Percentiles rank a stretch among this genome's conserved stretches.
Evolutionary conservation across 2,329 filamentous ascomycete species (phyloP).

Genomic region (Hypoxylon sp.): DNA sequence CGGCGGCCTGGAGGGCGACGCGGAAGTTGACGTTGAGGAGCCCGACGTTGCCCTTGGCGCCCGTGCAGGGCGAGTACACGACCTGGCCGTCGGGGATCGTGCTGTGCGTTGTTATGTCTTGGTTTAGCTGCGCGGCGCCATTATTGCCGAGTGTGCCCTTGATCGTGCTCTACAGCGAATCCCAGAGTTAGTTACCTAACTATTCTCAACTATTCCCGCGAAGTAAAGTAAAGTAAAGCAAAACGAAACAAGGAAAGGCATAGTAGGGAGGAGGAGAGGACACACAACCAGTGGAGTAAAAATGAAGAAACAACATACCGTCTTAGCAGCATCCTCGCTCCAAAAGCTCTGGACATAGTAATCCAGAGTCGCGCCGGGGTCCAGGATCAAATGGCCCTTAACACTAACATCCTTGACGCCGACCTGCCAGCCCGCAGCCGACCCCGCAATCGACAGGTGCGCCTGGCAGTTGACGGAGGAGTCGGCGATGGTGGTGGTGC

Average conservation of each 20-base stretch:
- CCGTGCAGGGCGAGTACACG: constrained; percentile 57
- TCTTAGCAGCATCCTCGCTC: constrained; percentile 55
- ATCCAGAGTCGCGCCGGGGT: constrained; percentile 54
- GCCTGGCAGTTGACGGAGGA: constrained; percentile 57
- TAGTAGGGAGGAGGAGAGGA: neutral
- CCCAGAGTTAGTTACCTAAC: too few species aligned
- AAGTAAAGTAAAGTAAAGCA: too few species aligned
- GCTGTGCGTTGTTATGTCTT: constrained; percentile 52
- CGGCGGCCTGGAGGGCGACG: constrained; percentile 55
- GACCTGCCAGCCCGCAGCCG: constrained; percentile 59
- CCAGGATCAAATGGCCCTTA: constrained; percentile 54
- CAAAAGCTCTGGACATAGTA: constrained; percentile 57
- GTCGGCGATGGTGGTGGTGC: constrained; percentile 43
- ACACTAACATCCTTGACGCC: constrained; percentile 55
- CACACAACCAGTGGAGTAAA: too few species aligned
- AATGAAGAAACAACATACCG: too few species aligned
- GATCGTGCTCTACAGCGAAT: constrained; percentile 56
- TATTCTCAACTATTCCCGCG: too few species aligned
- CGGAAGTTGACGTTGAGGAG: constrained; percentile 61
- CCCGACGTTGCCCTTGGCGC: constrained; percentile 54
- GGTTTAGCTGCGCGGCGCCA: constrained; percentile 47
- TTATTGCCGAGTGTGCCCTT: constrained; percentile 50
- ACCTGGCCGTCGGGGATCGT: constrained; percentile 47
- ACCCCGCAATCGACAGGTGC: constrained; percentile 53
- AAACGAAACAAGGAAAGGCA: too few species aligned